Conservation (phyloP, 1,284 basidiomycete species). For the Boletus smithii region DNA sequence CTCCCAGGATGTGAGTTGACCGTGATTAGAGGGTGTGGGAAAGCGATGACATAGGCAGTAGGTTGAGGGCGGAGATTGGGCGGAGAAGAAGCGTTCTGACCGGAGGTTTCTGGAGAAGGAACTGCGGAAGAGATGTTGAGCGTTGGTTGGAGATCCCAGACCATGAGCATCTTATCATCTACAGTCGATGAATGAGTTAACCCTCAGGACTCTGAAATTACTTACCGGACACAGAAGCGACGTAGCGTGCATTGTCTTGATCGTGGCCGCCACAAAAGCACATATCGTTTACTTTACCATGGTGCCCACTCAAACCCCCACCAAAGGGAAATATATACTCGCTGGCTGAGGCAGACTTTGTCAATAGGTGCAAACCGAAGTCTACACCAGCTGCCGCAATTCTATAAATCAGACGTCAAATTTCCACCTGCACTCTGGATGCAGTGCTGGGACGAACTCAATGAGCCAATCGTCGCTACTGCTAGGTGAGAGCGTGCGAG, state of each 20-base stretch:
- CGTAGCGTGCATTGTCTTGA: conserved; percentile 62
- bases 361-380: conserved; percentile 65
- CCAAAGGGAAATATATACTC: conserved; percentile 67
- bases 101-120: conserved; percentile 30
- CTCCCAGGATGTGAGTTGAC: conserved; percentile 69
- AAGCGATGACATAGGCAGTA: conserved; percentile 69
- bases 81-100: conserved; percentile 19
- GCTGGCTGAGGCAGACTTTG: conserved; percentile 47
- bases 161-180: conserved; percentile 81
- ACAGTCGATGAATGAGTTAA: conserved; percentile 4
- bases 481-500: conserved; percentile 61
- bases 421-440: neutral
- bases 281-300: conserved; percentile 71
- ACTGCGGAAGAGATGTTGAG: conserved; percentile 39
- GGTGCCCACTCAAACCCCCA: conserved; percentile 72
- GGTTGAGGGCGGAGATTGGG: conserved; percentile 52
- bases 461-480: conserved; percentile 62
- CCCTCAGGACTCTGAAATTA: conserved; percentile 4
- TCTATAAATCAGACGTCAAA: conserved; percentile 37
- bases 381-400: conserved; percentile 64
- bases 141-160: conserved; percentile 72
- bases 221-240: conserved; percentile 74
- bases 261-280: conserved; percentile 69
- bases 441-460: conserved; percentile 49
- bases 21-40: conserved; percentile 63